Base-by-base conservation (phyloP, 148 eudicot genomes). In the Camellia japonica region DNA sequence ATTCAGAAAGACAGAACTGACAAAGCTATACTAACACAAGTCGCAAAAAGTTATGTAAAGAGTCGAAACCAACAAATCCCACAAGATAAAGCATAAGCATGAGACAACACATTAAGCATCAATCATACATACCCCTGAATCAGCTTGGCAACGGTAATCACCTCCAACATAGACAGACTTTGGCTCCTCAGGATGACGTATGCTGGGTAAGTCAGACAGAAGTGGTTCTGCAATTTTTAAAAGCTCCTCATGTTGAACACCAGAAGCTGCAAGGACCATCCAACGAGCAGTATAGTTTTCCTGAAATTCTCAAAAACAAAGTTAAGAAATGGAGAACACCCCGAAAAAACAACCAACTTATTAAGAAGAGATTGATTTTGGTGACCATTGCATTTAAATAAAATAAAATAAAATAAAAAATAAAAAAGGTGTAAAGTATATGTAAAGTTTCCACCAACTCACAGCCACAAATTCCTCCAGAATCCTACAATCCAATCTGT, bases 261-360 rank as follows among this genome's bases (percentile, higher is more conserved):
- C 99, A 63, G 93, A 91, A 79, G 99, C 97, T 83, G 97, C 94
- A 89, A 96, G 97, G 19, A 93, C 97, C 88, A 96, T 89, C 76
- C 97, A 87, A 20, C 97, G 86, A 81, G 94, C 99, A 79, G 98
- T 93, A 80, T 91, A 96, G 75, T 96, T 89, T 77, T 89, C 92
- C 98, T 96, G 85, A 78, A 76, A 83, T 75, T 56, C 19, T 64
- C 79, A 77, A 79, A 73, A n/a, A 65, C 5, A 9, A 61, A 68
- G 65, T 80, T 52, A 49, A 68, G 20, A 43, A 52, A 64, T 23
- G 77, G 20, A 74, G 55, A 74, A n/a, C 4, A 20, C 15, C 42
- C 6, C 59, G 54, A 52, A 49, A 43, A n/a, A 63, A 18, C 46
- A 67, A 67, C 49, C 46, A 70, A n/a, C 65, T 70, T 43, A 81